Evolutionary conservation across 352 stramenopile genomes (phyloP), one percentile per base, ranked within the genome.

Genomic region (Thraustotheca clavata): DNA sequence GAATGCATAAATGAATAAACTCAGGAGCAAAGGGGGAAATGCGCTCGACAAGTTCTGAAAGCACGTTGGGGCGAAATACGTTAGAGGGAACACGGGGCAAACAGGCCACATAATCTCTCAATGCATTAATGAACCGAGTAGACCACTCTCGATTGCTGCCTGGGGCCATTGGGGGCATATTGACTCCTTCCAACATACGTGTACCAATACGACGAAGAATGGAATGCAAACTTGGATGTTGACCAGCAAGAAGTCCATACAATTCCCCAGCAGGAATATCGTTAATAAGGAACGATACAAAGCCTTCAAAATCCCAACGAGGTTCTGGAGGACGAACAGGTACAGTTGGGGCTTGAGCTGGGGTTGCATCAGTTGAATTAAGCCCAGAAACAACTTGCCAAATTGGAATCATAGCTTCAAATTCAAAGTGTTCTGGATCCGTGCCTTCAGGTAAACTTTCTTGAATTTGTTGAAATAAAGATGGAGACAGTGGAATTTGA

Each of bases 11-110:
- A 29, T 88, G 76, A 0, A 88, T 57, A 4, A 88, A 65, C 26
- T 89, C 77, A 0, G 79, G 71, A 0, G 84, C 59, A 59, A 87
- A 89, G 8, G 80, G 75, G 50, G 83, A 77, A 26, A 88, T 31
- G 11, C 71, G 67, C 32, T 69, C 69, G 20, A 89, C 35, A 47
- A 89, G 62, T 22, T 84, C 70, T 49, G 75, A 67, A 14, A 76
- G 67, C 11, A 89, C 60, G 0, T 61, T 73, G 73, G 8, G 67
- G n/a, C 40, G 59, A n/a, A 76, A 47, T 0, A 72, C 33, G 12
- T 68, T 43, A 24, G 50, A 40, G 35, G 79, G 73, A 18, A 88
- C 59, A 9, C 69, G 69, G 27, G 75, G 67, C 1, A 57, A 59
- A 22, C 68, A 65, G 39, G 39, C 57, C 18, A 87, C 52, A n/a